These are phyloP conservation scores for Bipolaris sorokiniana DNA, from an alignment of 2,329 filamentous ascomycete species.

Conservation along the genomic window DNA sequence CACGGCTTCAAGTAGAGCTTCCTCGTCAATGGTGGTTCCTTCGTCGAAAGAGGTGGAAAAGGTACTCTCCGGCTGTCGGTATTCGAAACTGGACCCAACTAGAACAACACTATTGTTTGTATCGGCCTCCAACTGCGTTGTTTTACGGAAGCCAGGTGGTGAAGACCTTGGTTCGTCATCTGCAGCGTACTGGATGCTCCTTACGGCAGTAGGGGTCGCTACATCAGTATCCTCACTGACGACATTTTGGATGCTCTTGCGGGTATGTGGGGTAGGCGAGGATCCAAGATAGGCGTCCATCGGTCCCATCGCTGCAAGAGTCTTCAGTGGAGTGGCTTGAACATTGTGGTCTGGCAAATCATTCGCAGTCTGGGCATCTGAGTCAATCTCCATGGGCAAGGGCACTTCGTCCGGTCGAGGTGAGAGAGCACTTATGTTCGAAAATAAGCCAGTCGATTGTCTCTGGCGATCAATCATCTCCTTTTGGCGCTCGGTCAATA, in stretches of 20 bases:
- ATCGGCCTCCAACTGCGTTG: background rate
- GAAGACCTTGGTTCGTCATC: constrained; percentile 45
- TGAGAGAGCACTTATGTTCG: constrained; percentile 58
- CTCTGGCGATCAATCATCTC: constrained; percentile 77
- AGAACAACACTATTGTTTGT: constrained; percentile 10
- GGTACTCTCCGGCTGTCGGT: constrained; percentile 21
- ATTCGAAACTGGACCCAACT: constrained; percentile 31
- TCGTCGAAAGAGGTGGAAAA: constrained; percentile 39
- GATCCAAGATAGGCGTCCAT: constrained; percentile 47
- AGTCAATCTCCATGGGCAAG: constrained; percentile 39
- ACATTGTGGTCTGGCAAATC: constrained; percentile 30
- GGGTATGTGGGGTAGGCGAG: constrained; percentile 45
- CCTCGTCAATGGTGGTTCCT: constrained; percentile 43
- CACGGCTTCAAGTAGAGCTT: constrained; percentile 26
- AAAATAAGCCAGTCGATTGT: constrained; percentile 68
- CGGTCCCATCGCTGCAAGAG: constrained; percentile 36
- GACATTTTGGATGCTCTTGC: constrained; percentile 34
- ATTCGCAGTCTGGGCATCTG: constrained; percentile 35
- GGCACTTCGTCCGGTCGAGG: constrained; percentile 19
- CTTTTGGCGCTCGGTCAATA: constrained; percentile 78
- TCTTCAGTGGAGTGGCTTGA: constrained; percentile 36
- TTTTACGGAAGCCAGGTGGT: constrained; percentile 41
- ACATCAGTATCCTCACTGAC: constrained; percentile 36
- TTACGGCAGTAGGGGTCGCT: constrained; percentile 38
- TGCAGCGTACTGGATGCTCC: constrained; percentile 25